Conservation (phyloP, 257 asterid genomes). For the Solanum habrochaites region DNA sequence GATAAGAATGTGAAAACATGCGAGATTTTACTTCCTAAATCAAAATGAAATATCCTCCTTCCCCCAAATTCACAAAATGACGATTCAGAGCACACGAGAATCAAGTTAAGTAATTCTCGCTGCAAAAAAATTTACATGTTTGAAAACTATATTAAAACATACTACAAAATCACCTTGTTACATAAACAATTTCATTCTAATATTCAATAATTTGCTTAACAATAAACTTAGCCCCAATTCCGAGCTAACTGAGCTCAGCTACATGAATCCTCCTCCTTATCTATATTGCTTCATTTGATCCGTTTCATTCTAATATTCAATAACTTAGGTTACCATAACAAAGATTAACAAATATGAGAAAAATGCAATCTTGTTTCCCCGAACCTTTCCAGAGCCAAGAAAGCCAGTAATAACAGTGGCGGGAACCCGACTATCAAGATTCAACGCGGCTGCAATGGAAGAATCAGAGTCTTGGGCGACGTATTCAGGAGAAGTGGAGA, state of each 20-base stretch:
- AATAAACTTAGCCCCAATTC: background rate
- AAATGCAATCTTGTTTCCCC: background rate
- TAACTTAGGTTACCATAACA: background rate
- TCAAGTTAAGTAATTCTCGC: background rate
- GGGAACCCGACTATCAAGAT: constrained; percentile 63
- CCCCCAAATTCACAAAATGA: background rate
- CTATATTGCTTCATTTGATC: background rate
- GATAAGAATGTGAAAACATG: background rate
- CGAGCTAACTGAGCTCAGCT: background rate
- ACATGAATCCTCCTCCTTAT: background rate
- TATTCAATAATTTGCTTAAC: background rate
- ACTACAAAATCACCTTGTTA: background rate
- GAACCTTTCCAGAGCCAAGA: constrained; percentile 95
- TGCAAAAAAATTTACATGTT: background rate
- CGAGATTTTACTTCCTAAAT: background rate
- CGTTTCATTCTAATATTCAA: background rate
- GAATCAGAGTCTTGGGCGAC: constrained; percentile 41
- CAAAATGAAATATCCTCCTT: background rate
- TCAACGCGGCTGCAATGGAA: constrained; percentile 52
- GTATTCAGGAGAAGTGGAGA: constrained; percentile 41
- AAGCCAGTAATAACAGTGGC: constrained; percentile 91
- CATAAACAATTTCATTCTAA: background rate
- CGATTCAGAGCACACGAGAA: background rate
- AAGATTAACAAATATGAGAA: background rate
- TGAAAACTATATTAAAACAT: background rate